Base-by-base conservation (phyloP, 495 filamentous ascomycete genomes). In the Thermochaetoides thermophila region DNA sequence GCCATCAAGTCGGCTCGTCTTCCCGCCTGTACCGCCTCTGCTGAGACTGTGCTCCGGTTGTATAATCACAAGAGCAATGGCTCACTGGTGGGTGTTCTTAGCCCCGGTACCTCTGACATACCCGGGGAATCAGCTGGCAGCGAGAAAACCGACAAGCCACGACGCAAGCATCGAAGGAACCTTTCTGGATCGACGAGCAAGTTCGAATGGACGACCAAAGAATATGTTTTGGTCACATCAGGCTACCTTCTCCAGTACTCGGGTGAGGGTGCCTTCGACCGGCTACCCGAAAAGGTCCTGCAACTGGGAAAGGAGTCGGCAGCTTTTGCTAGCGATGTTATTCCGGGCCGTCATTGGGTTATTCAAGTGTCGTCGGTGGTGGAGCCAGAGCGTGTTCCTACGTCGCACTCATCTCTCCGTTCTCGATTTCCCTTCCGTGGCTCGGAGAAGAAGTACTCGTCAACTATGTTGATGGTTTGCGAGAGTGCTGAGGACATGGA, bases 281-380 rank as follows among this genome's bases (percentile, higher is more conserved):
- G 89, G 29, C 46, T 84, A 0, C 89, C 89, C 0, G 89, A 97
- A 56, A 86, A 81, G 57, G 69, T 89, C 44, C 59, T 96, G 44
- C 76, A 80, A 22, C 61, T 97, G 17, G 80, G 79, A 1, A 78
- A 78, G 37, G 72, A 83, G 12, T 93, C 89, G 5, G 84, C 84
- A 9, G 89, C 89, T 13, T 97, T 92, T 60, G 89, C 81, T 0
- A 93, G 77, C 43, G 89, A 97, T 55, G 71, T 79, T 3, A 89
- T 97, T 40, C 84, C 86, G 0, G 89, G 89, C 16, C 78, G 77
- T 39, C 89, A 87, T 43, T 94, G 78, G 73, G 89, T 97, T 2
- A 48, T 97, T 31, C 89, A 95, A 45, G 70, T 96, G 10, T 83
- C 79, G n/a, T 78, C 86, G 30, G 65, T 69, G 13, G 69, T 68